These are phyloP conservation scores for Gossypium raimondii DNA, from an alignment of 345 rosid species.

Conservation along the genomic window DNA sequence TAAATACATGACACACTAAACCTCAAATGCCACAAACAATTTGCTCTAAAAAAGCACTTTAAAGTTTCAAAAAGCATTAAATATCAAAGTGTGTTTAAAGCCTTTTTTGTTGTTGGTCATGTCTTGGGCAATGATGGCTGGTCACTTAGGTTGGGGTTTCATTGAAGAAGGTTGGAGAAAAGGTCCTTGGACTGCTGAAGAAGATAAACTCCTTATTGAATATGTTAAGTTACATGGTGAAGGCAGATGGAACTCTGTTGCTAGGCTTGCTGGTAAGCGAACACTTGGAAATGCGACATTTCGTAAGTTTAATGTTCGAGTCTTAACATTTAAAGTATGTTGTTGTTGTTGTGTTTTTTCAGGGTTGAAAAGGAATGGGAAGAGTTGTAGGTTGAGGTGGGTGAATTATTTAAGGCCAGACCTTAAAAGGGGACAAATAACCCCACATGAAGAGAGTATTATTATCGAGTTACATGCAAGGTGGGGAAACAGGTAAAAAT, in stretches of 20 bases:
- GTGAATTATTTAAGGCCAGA: constrained; percentile 93
- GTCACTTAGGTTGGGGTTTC: constrained; percentile 55
- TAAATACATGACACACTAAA: constrained; percentile 48
- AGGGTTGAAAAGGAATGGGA: constrained; percentile 89
- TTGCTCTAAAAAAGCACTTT: constrained; percentile 9
- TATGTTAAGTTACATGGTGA: constrained; percentile 76
- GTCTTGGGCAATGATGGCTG: constrained; percentile 72
- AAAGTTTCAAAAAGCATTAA: not conserved
- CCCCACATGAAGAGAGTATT: constrained; percentile 82
- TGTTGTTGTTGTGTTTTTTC: not conserved
- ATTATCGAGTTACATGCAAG: constrained; percentile 83
- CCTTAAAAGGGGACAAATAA: constrained; percentile 86
- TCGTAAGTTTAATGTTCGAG: not conserved
- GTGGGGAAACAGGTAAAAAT: constrained; percentile 82
- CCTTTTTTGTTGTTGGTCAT: constrained; percentile 18
- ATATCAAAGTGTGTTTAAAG: constrained; percentile 9
- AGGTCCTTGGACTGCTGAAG: constrained; percentile 96
- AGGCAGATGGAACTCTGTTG: constrained; percentile 93
- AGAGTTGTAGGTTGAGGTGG: constrained; percentile 94
- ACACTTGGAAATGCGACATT: not conserved
- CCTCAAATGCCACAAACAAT: constrained; percentile 33
- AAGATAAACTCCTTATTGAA: constrained; percentile 70
- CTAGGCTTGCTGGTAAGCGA: constrained; percentile 60
- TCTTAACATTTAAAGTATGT: not conserved
- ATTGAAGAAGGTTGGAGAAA: constrained; percentile 82